phyloP scores from a whole-genome alignment of 805 yeast species.

The Hanseniaspora hatyaiensis region DNA sequence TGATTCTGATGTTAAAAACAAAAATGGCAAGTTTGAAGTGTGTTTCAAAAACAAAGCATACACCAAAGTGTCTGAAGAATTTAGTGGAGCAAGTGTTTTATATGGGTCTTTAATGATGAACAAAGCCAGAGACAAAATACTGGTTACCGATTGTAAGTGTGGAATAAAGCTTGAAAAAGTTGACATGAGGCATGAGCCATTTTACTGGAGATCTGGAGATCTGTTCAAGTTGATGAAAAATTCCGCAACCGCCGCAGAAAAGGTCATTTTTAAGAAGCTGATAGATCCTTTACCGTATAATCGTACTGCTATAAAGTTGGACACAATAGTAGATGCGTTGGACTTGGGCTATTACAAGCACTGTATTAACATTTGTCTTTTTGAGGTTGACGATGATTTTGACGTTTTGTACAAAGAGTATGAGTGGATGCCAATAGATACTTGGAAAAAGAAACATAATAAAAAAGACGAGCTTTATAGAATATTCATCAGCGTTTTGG shows the following conservation, averaged over 20 bases:
- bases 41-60: not conserved
- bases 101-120: not conserved
- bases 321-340: not conserved
- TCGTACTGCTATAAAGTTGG: not conserved
- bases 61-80: not conserved
- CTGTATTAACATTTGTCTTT: not conserved
- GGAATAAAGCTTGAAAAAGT: not conserved
- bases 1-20: conserved; percentile 33
- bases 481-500: too few relatives aligned
- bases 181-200: not conserved
- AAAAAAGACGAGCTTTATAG: too few relatives aligned
- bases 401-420: too few relatives aligned
- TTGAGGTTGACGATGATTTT: too few relatives aligned
- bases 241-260: not conserved
- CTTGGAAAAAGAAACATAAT: too few relatives aligned
- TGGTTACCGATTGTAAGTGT: too few relatives aligned
- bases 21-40: not conserved
- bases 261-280: not conserved
- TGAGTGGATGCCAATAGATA: too few relatives aligned
- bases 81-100: not conserved
- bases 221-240: not conserved
- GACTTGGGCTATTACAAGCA: not conserved
- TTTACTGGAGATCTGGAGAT: conserved; percentile 4
- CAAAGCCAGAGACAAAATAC: not conserved
- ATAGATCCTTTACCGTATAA: not conserved